Evolutionary conservation across 176 grass and related monocot genomes (phyloP), one percentile per base, ranked within the genome.

Genomic region (Oryza rufipogon): DNA sequence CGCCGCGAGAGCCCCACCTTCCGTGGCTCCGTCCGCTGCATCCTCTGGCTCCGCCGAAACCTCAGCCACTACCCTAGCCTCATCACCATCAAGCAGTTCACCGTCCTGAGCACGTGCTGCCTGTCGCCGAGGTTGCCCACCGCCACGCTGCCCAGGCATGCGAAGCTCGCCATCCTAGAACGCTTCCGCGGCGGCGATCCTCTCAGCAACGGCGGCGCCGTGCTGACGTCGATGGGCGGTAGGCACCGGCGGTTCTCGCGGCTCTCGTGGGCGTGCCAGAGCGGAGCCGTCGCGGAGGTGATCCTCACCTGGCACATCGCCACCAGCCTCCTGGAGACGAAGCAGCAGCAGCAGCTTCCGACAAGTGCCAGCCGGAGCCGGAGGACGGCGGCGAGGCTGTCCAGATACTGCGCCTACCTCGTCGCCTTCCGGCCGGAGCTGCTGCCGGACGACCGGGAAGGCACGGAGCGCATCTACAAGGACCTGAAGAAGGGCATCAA

Each of bases 221-320:
- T 11, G 45, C 11, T 47, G 34, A 36, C 34, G 45, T 45, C 9
- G 45, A 11, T 12, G 11, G 45, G 11, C 9, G 34, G 34, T 36
- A 13, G 11, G 11, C 8, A 11, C 45, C 1, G 9, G 45, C 45
- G 45, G 45, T 47, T 47, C 45, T 47, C 45, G 11, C 2, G 45
- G 0, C 11, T 47, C 45, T 11, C 45, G 0, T 44, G 58, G 36
- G 78, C 78, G 3, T 67, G 5, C 9, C 23, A 16, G 5, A 68
- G 82, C 47, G 4, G 54, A 0, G 76, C 64, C 46, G 15, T 84
- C n/a, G 8, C 82, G 1, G 82, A 84, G 72, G 60, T 76, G 2
- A 56, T 84, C 63, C 72, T 84, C 44, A 60, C 34, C 0, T 84
- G 73, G 73, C 82, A 84, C 73, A 45, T 77, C 10, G 73, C 82